Evolutionary conservation across 2,329 filamentous ascomycete genomes (phyloP).

Genomic region (Fusarium coffeatum): DNA sequence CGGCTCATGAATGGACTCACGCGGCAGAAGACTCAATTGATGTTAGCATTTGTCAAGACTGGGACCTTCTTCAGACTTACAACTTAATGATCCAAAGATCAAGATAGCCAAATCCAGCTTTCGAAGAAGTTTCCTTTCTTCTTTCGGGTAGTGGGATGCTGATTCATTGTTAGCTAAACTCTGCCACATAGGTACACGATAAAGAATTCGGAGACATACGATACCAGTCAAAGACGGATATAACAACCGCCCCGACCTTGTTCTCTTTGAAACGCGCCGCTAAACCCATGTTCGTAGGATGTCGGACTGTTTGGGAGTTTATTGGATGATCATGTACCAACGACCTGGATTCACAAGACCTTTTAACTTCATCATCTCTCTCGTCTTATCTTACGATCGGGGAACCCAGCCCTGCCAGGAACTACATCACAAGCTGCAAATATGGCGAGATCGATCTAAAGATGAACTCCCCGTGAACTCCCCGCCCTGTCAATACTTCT

Average conservation of each 20-base stretch:
- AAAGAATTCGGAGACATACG: not conserved
- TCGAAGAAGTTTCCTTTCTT: constrained; percentile 3
- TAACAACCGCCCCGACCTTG: not conserved
- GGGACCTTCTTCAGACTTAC: not conserved
- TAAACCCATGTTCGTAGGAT: not conserved
- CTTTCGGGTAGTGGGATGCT: not conserved
- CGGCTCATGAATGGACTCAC: rapidly evolving
- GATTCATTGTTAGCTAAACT: rapidly evolving
- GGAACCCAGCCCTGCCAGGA: rapidly evolving
- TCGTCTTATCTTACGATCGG: not conserved
- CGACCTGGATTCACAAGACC: not conserved
- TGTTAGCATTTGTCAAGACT: not conserved
- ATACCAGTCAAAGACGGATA: constrained; percentile 12
- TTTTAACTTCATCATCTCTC: rapidly evolving
- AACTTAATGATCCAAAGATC: not conserved
- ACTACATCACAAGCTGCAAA: not conserved
- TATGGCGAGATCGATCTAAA: not conserved
- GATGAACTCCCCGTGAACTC: rapidly evolving
- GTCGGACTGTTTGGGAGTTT: not conserved
- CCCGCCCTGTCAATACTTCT: rapidly evolving
- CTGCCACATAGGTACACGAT: rapidly evolving
- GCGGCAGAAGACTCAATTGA: not conserved
- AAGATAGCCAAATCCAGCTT: constrained; percentile 7
- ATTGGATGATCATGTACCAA: not conserved
- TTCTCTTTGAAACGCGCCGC: not conserved